These are phyloP conservation scores for Erysimum pusillum DNA, from an alignment of 441 rosid genomes.

Conservation along the genomic window DNA sequence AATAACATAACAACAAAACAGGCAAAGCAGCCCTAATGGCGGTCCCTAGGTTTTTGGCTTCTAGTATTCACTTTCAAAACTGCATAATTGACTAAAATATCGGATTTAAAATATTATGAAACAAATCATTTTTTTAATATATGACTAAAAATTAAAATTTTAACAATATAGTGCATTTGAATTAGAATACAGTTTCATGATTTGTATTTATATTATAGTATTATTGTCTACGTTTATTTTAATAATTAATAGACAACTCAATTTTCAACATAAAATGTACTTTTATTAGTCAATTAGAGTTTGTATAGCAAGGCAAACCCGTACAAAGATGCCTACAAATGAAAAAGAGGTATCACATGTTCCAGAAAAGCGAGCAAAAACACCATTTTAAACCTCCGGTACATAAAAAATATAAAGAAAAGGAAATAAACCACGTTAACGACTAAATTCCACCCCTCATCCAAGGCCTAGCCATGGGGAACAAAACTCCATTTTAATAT, in stretches of 20 bases:
- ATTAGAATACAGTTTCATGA: too few species aligned
- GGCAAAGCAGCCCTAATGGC: slow-evolving; percentile 13
- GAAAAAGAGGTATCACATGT: background rate
- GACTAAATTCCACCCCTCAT: background rate
- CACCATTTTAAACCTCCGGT: too few species aligned
- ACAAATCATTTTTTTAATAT: too few species aligned
- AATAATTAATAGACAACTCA: background rate
- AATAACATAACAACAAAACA: slow-evolving; percentile 21
- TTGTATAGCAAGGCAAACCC: background rate
- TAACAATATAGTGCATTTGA: too few species aligned
- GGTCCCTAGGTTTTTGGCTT: slow-evolving; percentile 11
- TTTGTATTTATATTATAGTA: background rate
- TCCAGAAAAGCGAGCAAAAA: background rate
- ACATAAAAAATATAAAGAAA: too few species aligned
- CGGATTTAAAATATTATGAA: background rate
- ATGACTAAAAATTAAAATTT: background rate
- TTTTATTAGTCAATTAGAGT: background rate
- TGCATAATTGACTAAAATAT: background rate
- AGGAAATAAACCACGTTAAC: background rate
- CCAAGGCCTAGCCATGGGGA: background rate
- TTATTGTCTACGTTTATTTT: background rate
- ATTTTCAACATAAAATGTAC: background rate
- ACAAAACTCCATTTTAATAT: background rate
- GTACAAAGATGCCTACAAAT: background rate
- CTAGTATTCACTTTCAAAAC: background rate